phyloP scores from a whole-genome alignment of 139 green algal species.

The Gonium pectorale region DNA sequence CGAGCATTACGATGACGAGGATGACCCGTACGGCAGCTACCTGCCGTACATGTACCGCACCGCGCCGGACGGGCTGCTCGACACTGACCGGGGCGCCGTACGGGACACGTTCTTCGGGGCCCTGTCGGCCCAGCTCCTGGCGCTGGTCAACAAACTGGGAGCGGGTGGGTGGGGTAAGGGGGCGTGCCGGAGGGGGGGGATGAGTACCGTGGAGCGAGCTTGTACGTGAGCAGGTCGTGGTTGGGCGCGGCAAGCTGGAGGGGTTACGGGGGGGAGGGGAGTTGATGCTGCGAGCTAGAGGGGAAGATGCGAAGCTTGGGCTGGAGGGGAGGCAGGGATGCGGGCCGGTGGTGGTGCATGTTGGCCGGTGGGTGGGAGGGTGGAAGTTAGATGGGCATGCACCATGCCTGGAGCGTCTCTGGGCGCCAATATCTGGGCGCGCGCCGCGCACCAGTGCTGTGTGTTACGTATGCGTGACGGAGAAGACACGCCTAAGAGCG shows the following conservation, averaged over 20 bases:
- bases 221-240: background rate
- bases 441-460: no score
- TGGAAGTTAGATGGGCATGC: no score
- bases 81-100: no score
- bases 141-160: background rate
- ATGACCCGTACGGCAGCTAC: background rate
- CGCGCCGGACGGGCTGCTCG: background rate
- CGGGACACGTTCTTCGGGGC: background rate
- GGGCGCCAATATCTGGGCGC: no score
- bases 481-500: no score
- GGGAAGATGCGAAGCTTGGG: background rate
- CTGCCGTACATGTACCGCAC: background rate
- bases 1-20: slow-evolving; percentile 4
- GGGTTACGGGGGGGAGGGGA: no score
- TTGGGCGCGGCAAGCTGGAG: background rate
- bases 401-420: no score
- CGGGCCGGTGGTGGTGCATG: background rate
- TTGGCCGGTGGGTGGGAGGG: no score
- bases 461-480: no score
- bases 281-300: no score
- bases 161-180: background rate
- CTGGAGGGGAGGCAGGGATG: background rate
- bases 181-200: background rate
- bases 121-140: background rate
- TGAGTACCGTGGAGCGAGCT: background rate